A percentile compares a stretch with the other conserved stretches of the same genome.
These are phyloP conservation scores for Linum tenue DNA, from an alignment of 345 rosid species.

Conservation along the genomic window DNA sequence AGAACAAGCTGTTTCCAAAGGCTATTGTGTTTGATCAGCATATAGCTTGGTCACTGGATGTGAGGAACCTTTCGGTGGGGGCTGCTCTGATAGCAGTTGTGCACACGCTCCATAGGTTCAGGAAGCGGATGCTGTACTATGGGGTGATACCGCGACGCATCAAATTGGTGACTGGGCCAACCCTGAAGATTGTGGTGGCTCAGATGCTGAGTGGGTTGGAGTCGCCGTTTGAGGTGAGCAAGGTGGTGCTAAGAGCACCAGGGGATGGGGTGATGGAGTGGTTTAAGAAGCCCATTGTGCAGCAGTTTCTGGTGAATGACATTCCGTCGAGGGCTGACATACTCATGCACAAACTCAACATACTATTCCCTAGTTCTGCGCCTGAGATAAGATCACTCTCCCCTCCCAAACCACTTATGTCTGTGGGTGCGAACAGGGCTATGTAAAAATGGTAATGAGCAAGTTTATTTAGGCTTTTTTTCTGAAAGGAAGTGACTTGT, in stretches of 20 bases:
- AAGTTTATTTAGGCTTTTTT: too few species aligned
- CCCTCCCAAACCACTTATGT: slow-evolving; percentile 38
- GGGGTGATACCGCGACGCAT: slow-evolving; percentile 91
- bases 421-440: slow-evolving; percentile 11
- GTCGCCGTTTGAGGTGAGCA: slow-evolving; percentile 91
- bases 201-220: slow-evolving; percentile 91
- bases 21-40: slow-evolving; percentile 96
- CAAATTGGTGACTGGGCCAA: slow-evolving; percentile 92
- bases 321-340: slow-evolving; percentile 80
- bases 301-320: slow-evolving; percentile 89
- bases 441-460: neutral
- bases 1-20: slow-evolving; percentile 93
- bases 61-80: slow-evolving; percentile 86
- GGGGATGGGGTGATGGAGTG: slow-evolving; percentile 92
- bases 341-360: slow-evolving; percentile 89
- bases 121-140: slow-evolving; percentile 88
- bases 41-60: slow-evolving; percentile 97
- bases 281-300: slow-evolving; percentile 96
- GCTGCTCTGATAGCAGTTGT: slow-evolving; percentile 94
- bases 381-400: slow-evolving; percentile 81
- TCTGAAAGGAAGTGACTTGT: too few species aligned
- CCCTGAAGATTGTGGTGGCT: slow-evolving; percentile 79
- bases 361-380: slow-evolving; percentile 78
- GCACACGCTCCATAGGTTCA: slow-evolving; percentile 89
- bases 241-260: slow-evolving; percentile 83